Evolutionary conservation across 2,329 filamentous ascomycete species (phyloP).

Genomic region (Gremmenia infestans): DNA sequence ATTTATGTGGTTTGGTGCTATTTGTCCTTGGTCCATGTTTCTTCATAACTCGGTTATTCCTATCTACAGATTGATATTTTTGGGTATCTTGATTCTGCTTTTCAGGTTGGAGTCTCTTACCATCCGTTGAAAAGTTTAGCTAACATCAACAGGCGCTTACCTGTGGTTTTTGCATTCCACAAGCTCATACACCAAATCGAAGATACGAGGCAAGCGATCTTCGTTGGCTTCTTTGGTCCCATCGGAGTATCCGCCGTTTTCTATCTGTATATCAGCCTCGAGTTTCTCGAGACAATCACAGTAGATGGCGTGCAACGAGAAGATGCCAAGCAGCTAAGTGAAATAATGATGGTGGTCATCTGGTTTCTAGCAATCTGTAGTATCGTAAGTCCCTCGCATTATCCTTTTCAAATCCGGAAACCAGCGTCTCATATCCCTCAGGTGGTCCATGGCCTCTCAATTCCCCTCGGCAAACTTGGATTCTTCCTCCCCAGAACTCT

Average conservation of each 20-base stretch:
- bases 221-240: constrained; percentile 89
- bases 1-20: constrained; percentile 87
- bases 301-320: constrained; percentile 55
- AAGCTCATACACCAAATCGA: constrained; percentile 76
- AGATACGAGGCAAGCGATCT: constrained; percentile 67
- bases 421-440: constrained; percentile 25
- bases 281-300: constrained; percentile 61
- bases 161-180: constrained; percentile 69
- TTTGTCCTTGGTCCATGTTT: constrained; percentile 76
- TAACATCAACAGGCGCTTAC: constrained; percentile 49
- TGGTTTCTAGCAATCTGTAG: constrained; percentile 86
- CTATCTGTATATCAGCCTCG: constrained; percentile 75
- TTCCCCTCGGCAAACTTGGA: constrained; percentile 65
- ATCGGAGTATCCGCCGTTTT: constrained; percentile 89
- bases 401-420: no score
- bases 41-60: constrained; percentile 63
- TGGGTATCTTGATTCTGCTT: constrained; percentile 73
- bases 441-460: constrained; percentile 77
- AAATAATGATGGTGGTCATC: constrained; percentile 66
- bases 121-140: background rate
- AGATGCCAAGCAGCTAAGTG: constrained; percentile 61
- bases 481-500: constrained; percentile 59
- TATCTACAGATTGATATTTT: constrained; percentile 63
- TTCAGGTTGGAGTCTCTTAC: constrained; percentile 43
- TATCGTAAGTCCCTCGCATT: constrained; percentile 52